phyloP scores from a whole-genome alignment of 371 early-diverging fungal genomes.

The Mortierella sp. region DNA sequence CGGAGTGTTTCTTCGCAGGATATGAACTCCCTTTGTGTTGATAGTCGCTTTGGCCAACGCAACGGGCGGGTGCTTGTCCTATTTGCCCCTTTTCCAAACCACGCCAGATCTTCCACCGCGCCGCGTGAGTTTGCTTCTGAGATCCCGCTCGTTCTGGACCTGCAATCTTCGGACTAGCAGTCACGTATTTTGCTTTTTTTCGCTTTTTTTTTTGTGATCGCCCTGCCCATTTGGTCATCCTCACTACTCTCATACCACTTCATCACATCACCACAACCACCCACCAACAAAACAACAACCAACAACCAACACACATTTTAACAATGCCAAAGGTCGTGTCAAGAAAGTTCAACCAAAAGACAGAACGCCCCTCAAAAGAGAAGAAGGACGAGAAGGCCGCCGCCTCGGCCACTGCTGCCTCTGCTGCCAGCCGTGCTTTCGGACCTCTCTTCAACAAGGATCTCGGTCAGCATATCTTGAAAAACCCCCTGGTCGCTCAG shows the following conservation, averaged over 20 bases:
- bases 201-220: background rate
- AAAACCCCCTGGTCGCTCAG: constrained; percentile 98
- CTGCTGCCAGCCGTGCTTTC: constrained; percentile 66
- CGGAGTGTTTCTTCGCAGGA: too few species aligned
- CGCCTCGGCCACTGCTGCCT: constrained; percentile 36
- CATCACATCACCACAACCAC: background rate
- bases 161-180: background rate
- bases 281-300: background rate
- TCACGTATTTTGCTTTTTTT: background rate
- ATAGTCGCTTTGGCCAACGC: constrained; percentile 1
- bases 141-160: background rate
- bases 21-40: too few species aligned
- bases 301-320: background rate
- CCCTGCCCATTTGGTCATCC: background rate
- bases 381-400: constrained; percentile 44
- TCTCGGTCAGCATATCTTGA: constrained; percentile 99
- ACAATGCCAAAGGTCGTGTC: constrained; percentile 50
- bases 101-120: background rate
- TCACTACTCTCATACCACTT: background rate
- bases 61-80: background rate
- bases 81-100: background rate
- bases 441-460: constrained; percentile 98
- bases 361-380: constrained; percentile 30
- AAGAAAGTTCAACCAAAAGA: constrained; percentile 40
- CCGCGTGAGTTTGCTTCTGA: background rate